Evolutionary conservation across 129 eudicot genomes (phyloP).

Genomic region (Chrysanthemum makinoi): DNA sequence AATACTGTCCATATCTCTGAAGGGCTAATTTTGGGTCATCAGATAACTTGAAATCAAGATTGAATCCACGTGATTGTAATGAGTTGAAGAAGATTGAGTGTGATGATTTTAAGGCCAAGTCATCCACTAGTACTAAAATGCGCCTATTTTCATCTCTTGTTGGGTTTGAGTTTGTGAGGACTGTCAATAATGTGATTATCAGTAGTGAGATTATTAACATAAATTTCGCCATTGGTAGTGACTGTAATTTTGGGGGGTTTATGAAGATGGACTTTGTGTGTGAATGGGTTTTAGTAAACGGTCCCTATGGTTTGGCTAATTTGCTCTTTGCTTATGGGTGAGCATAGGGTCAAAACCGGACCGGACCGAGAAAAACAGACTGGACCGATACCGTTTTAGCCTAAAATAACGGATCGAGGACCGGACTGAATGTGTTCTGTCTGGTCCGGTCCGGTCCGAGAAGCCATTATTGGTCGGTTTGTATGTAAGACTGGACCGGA

Average conservation of each 20-base stretch:
- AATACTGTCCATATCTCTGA: constrained; percentile 76
- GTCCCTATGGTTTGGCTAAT: too few relatives aligned
- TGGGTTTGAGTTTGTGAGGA: constrained; percentile 51
- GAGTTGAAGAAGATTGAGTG: constrained; percentile 82
- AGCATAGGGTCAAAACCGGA: too few relatives aligned
- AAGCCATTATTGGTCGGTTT: too few relatives aligned
- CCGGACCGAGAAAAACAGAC: too few relatives aligned
- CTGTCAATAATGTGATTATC: constrained; percentile 20
- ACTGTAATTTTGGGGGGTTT: constrained; percentile 6
- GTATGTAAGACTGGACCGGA: too few relatives aligned
- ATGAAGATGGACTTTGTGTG: background rate
- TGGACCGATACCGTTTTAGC: too few relatives aligned
- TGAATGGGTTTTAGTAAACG: too few relatives aligned
- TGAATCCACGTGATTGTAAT: constrained; percentile 62
- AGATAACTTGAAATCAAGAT: constrained; percentile 76
- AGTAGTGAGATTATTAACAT: constrained; percentile 33
- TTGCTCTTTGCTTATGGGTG: too few relatives aligned
- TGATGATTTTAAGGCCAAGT: constrained; percentile 67
- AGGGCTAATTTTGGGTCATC: constrained; percentile 72
- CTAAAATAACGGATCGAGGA: too few relatives aligned
- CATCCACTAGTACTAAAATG: constrained; percentile 76
- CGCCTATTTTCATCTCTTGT: constrained; percentile 45
- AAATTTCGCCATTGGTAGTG: constrained; percentile 46
- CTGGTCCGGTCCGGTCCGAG: too few relatives aligned
- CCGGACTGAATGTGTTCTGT: too few relatives aligned